Base-by-base conservation (phyloP, 129 eudicot species). In the Chrysanthemum makinoi region DNA sequence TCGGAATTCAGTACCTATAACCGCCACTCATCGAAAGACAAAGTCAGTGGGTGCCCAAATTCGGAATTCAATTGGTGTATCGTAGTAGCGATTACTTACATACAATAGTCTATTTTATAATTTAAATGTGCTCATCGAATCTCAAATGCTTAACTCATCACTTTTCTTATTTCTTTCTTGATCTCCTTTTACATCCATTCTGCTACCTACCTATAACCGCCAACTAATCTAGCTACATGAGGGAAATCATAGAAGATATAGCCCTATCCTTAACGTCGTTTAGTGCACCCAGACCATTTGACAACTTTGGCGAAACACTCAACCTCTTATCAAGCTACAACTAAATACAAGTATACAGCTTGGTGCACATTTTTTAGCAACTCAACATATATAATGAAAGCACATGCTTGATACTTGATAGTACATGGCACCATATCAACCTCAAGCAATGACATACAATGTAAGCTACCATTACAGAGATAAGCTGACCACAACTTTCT, bases 221-320 rank as follows among this genome's bases (percentile, higher is more conserved):
- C 53, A 52, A 35, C 65, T 69, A 18, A 69, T 51, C 74, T 54
- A 69, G 54, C 10, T 13, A 60, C 65, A 1, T 13, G 14, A 52
- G 6, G 6, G 6, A 51, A 51, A 51, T 51, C 4, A 14, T 6
- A 6, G 16, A 14, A 39, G 44, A 15, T 0, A 61, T 14, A 13
- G 5, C 66, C 28, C 66, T 61, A 14, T 28, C 10, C n/a, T 13
- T 61, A 12, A 2, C 6, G 11, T 61, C 28, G 8, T 70, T 70
- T 70, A 33, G 65, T 55, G 54, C 51, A 69, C 24, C 52, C 54
- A 55, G 74, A 69, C 18, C 74, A 39, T 69, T 33, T 57, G 12
- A 70, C 33, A 70, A 63, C 74, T 69, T 30, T 69, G 39, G 53
- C 64, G 74, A 51, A 55, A 55, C 54, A 55, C 64, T 35, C 74